Percentiles rank a stretch among this genome's conserved stretches.
These are phyloP conservation scores for Arbutus unedo DNA, from an alignment of 148 eudicot genomes.

Conservation along the genomic window DNA sequence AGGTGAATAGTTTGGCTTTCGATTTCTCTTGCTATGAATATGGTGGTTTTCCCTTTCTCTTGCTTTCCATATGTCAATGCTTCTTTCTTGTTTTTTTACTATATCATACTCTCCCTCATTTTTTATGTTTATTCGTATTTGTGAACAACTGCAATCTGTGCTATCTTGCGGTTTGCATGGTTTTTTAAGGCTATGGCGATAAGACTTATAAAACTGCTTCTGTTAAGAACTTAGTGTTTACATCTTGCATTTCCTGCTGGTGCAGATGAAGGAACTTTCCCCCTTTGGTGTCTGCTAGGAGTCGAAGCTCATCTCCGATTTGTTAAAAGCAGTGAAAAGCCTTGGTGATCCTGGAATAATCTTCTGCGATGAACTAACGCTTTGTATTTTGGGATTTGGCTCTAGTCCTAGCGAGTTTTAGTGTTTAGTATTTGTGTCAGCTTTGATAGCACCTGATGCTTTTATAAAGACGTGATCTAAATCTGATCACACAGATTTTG, in stretches of 20 bases:
- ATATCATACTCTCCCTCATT: too few species aligned
- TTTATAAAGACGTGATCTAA: neutral
- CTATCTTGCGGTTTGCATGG: too few species aligned
- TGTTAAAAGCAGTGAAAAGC: neutral
- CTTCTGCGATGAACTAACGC: neutral
- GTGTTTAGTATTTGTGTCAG: neutral
- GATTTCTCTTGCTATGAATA: too few species aligned
- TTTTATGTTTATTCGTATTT: too few species aligned
- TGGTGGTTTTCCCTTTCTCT: too few species aligned
- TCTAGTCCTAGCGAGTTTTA: neutral
- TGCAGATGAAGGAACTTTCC: neutral
- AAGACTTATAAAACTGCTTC: too few species aligned
- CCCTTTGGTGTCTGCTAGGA: neutral
- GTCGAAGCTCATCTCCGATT: neutral
- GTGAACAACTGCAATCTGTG: too few species aligned
- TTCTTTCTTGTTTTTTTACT: too few species aligned
- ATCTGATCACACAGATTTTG: neutral
- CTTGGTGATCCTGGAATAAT: neutral
- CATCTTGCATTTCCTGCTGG: neutral
- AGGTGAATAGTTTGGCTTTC: too few species aligned
- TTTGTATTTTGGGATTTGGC: neutral
- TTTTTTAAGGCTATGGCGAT: too few species aligned
- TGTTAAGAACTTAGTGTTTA: too few species aligned
- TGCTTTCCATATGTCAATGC: too few species aligned
- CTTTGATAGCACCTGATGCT: neutral